Conservation (phyloP, 2,329 filamentous ascomycete species). For the Capronia epimyces region DNA sequence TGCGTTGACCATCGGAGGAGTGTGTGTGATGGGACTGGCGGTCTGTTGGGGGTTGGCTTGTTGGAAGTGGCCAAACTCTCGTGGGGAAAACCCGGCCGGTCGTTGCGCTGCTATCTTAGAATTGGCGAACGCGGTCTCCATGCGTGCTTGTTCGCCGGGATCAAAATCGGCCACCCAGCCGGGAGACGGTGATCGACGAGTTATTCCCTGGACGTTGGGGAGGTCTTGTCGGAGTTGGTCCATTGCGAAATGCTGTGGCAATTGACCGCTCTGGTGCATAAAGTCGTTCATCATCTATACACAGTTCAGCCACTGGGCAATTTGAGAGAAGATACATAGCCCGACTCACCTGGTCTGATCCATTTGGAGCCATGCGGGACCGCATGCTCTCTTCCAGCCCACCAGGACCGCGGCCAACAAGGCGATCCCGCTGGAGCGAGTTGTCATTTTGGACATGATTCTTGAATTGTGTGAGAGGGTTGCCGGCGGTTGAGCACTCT, state of each 20-base stretch:
- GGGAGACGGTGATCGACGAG: conserved; percentile 50
- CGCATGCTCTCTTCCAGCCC: conserved; percentile 72
- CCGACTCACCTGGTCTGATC: conserved; percentile 62
- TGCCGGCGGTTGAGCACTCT: conserved; percentile 93
- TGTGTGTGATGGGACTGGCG: conserved; percentile 52
- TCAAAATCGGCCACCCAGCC: conserved; percentile 63
- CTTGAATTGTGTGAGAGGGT: conserved; percentile 93
- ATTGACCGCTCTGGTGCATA: conserved; percentile 66
- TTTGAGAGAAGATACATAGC: not conserved
- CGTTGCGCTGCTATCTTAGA: conserved; percentile 36
- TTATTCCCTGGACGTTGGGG: conserved; percentile 47
- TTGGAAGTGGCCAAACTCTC: conserved; percentile 84
- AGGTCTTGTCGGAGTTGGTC: conserved; percentile 61
- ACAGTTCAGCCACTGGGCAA: conserved; percentile 29
- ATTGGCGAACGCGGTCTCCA: conserved; percentile 62
- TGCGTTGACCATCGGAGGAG: conserved; percentile 54
- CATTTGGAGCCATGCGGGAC: conserved; percentile 61
- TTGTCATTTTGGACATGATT: conserved; percentile 97
- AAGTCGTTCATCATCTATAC: conserved; percentile 86
- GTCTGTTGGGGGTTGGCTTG: conserved; percentile 48
- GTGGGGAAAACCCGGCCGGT: conserved; percentile 63
- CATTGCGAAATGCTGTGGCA: conserved; percentile 56
- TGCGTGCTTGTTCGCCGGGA: conserved; percentile 57
- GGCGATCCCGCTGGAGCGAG: conserved; percentile 82
- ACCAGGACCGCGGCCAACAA: conserved; percentile 68